A percentile compares a stretch with the other conserved stretches of the same genome.
These are phyloP conservation scores for Ammopiptanthus mongolicus DNA, from an alignment of 306 rosid genomes.

Conservation along the genomic window DNA sequence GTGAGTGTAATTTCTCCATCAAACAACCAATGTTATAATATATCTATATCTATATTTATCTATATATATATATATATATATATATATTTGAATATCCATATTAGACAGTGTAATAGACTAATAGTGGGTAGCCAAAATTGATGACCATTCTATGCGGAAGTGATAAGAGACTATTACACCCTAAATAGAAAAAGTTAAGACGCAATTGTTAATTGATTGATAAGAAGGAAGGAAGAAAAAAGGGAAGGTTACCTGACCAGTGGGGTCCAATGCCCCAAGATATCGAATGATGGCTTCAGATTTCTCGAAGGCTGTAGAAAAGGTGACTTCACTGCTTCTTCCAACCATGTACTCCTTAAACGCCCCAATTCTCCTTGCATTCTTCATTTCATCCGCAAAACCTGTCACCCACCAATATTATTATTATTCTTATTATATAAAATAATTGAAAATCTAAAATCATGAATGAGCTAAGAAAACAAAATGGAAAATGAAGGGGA, in stretches of 20 bases:
- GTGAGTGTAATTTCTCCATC: too few species aligned
- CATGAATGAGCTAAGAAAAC: background rate
- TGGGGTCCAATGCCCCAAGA: conserved; percentile 61
- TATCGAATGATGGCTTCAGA: conserved; percentile 69
- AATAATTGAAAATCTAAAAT: background rate
- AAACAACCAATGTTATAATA: background rate
- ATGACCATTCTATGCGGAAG: background rate
- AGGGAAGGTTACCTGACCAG: conserved; percentile 8
- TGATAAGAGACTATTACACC: background rate
- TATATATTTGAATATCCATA: background rate
- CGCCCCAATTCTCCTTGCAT: conserved; percentile 54
- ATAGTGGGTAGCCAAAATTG: background rate
- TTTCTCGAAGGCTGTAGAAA: conserved; percentile 55
- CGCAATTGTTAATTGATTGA: too few species aligned
- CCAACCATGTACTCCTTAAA: conserved; percentile 79
- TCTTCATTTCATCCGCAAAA: conserved; percentile 77
- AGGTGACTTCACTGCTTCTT: conserved; percentile 80
- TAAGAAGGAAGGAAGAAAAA: too few species aligned
- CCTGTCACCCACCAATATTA: conserved; percentile 17
- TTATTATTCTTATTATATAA: too few species aligned
- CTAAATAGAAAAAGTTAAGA: background rate
- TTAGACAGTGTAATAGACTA: background rate
- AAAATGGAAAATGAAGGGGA: background rate
- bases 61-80: too few species aligned
- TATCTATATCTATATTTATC: too few species aligned